Evolutionary conservation across 2,329 filamentous ascomycete species (phyloP), one percentile per base, ranked within the genome.

Genomic region (Alternaria arbusti): DNA sequence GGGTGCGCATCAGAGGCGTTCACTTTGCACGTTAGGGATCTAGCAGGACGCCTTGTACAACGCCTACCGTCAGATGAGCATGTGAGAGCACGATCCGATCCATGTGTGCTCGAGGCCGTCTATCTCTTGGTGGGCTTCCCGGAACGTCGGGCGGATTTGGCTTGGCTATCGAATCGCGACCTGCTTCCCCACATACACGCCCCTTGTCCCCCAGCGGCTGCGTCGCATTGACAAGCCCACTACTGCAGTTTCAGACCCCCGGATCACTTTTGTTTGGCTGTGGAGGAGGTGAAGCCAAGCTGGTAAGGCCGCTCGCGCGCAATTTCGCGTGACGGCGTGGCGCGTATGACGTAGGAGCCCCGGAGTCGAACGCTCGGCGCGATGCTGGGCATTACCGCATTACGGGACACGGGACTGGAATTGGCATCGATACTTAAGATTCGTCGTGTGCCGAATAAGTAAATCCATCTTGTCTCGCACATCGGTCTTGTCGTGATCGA

Each of bases 321-420:
- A 44, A 67, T 59, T 59, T 56, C 32, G 26, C 46, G 62, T 67
- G 69, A 67, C 56, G 63, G 68, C 57, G 69, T 67, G 70, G 70
- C 65, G 66, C 51, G 57, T 56, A 72, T 72, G 70, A 73, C 70
- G 70, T 73, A 70, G 9, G 13, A 50, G 56, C 50, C 54, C 51
- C 57, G 47, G 61, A 64, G 49, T 45, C 57, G 26, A 64, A 57
- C 57, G 64, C 71, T 73, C 64, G 71, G 71, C 71, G 58, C 44
- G 40, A 63, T 20, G 43, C 71, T 73, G 70, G 71, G 71, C 71
- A 72, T 73, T 70, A 69, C 65, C 52, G 62, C 67, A 72, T 68
- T 58, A 54, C 52, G 46, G 44, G 63, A 57, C 59, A 46, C 55
- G 55, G 59, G 54, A 51, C 54, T 52, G 44, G 59, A 54, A 63